Evolutionary conservation across 805 yeast species (phyloP).

Genomic region (Sungouiozyma intestinalis): DNA sequence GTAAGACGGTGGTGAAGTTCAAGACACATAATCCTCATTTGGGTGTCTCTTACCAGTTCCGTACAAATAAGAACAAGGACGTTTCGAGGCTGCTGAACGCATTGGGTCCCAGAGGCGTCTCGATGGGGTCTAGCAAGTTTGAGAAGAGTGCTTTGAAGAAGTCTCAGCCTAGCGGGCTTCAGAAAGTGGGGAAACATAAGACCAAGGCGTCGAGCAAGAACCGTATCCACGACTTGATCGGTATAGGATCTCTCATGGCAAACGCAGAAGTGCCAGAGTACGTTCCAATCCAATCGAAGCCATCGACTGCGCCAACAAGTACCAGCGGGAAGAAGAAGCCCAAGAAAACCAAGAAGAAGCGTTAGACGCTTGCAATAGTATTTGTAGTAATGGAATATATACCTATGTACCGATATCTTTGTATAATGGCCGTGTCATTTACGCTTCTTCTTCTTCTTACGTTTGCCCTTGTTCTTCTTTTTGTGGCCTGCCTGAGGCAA

Average conservation of each 20-base stretch:
- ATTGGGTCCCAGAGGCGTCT: conserved; percentile 58
- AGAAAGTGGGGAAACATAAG: no score
- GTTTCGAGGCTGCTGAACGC: conserved; percentile 62
- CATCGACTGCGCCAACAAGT: background rate
- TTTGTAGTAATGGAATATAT: conserved; percentile 1
- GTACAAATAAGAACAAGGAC: conserved; percentile 58
- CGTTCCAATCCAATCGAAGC: conserved; percentile 8
- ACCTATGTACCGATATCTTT: conserved; percentile 1
- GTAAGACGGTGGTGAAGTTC: conserved; percentile 27
- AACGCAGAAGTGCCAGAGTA: conserved; percentile 22
- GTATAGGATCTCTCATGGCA: conserved; percentile 19
- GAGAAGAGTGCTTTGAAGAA: conserved; percentile 11
- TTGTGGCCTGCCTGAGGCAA: background rate
- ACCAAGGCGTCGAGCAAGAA: conserved; percentile 1
- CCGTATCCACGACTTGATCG: conserved; percentile 14
- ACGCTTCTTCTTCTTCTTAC: conserved; percentile 12
- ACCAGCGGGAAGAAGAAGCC: conserved; percentile 13
- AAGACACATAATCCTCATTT: conserved; percentile 56
- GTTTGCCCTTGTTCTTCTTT: conserved; percentile 5
- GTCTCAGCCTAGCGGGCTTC: no score
- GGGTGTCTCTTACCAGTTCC: conserved; percentile 50
- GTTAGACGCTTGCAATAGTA: conserved; percentile 4
- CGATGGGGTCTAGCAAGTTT: conserved; percentile 18
- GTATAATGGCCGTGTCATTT: conserved; percentile 7
- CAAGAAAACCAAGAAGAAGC: conserved; percentile 24